Evolutionary conservation across 1,284 basidiomycete genomes (phyloP).

Genomic region (Austroboletus rostrupii): DNA sequence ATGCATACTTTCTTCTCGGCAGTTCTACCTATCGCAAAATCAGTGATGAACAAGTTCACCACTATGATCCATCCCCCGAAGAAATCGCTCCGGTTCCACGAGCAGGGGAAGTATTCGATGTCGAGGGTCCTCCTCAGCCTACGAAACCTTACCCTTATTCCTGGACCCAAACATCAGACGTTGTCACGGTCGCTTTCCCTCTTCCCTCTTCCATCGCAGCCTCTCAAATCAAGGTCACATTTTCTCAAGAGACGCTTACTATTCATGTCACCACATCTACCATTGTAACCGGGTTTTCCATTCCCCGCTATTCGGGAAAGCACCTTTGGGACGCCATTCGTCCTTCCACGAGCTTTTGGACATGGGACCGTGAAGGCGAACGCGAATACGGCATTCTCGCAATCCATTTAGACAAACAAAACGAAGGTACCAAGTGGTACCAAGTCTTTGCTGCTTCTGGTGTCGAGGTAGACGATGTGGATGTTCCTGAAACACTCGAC

Average conservation of each 20-base stretch:
- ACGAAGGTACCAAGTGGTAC: slow-evolving; percentile 80
- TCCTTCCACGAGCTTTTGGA: slow-evolving; percentile 77
- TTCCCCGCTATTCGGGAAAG: slow-evolving; percentile 61
- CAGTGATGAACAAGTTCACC: slow-evolving; percentile 28
- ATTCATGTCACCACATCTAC: slow-evolving; percentile 50
- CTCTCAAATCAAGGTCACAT: slow-evolving; percentile 60
- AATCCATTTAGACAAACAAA: slow-evolving; percentile 80
- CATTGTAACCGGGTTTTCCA: slow-evolving; percentile 31
- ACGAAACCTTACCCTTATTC: slow-evolving; percentile 72
- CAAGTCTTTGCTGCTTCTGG: slow-evolving; percentile 66
- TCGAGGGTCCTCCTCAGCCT: slow-evolving; percentile 24
- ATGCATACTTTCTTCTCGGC: slow-evolving; percentile 55
- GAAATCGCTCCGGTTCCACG: slow-evolving; percentile 69
- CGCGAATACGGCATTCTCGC: slow-evolving; percentile 66
- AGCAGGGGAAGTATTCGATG: slow-evolving; percentile 50
- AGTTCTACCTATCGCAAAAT: slow-evolving; percentile 49
- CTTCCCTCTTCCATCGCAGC: slow-evolving; percentile 69
- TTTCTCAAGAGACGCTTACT: slow-evolving; percentile 64
- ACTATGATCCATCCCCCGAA: slow-evolving; percentile 56
- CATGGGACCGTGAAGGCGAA: slow-evolving; percentile 76
- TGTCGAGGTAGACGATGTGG: slow-evolving; percentile 48
- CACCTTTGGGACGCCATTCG: slow-evolving; percentile 75
- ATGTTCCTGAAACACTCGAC: slow-evolving; percentile 88
- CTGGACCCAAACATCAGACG: slow-evolving; percentile 86
- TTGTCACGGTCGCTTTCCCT: slow-evolving; percentile 78